These are phyloP conservation scores for Phytophthora multivora DNA, from an alignment of 352 stramenopile genomes.

Conservation along the genomic window DNA sequence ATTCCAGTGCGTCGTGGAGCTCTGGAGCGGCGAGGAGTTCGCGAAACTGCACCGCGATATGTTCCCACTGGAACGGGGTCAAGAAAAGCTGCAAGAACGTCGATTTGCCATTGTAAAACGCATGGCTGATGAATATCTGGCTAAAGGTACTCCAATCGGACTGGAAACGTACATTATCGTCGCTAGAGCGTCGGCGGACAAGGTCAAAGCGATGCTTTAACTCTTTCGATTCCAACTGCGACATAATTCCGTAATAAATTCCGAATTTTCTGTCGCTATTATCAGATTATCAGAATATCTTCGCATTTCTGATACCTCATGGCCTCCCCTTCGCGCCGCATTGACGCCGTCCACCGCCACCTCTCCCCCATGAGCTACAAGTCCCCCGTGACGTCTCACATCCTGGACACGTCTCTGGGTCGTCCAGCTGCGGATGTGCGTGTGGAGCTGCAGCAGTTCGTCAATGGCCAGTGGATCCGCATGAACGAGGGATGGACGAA, in stretches of 20 bases:
- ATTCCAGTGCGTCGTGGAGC: conserved; percentile 45
- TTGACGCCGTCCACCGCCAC: conserved; percentile 25
- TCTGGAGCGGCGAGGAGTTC: conserved; percentile 46
- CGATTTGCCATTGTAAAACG: conserved; percentile 40
- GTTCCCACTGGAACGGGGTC: conserved; percentile 29
- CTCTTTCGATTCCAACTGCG: not conserved
- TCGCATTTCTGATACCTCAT: conserved; percentile 1
- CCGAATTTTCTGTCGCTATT: not conserved
- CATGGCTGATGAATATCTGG: conserved; percentile 54
- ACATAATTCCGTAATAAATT: not conserved
- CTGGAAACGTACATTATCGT: conserved; percentile 63
- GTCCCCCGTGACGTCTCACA: conserved; percentile 85
- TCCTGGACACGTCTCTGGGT: conserved; percentile 85
- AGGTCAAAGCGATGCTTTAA: not conserved
- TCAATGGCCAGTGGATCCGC: conserved; percentile 35
- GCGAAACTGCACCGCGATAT: conserved; percentile 36
- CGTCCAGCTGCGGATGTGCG: conserved; percentile 68
- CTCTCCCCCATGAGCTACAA: conserved; percentile 47
- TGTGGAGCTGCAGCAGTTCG: conserved; percentile 68
- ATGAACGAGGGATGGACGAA: conserved; percentile 72
- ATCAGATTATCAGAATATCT: not conserved
- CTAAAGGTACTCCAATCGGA: conserved; percentile 52
- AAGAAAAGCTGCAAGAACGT: conserved; percentile 28
- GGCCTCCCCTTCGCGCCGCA: conserved; percentile 15
- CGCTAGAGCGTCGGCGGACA: conserved; percentile 16